A percentile compares a stretch with the other conserved stretches of the same genome.
phyloP scores from a whole-genome alignment of 495 filamentous ascomycete species.

The Niebla homalea region DNA sequence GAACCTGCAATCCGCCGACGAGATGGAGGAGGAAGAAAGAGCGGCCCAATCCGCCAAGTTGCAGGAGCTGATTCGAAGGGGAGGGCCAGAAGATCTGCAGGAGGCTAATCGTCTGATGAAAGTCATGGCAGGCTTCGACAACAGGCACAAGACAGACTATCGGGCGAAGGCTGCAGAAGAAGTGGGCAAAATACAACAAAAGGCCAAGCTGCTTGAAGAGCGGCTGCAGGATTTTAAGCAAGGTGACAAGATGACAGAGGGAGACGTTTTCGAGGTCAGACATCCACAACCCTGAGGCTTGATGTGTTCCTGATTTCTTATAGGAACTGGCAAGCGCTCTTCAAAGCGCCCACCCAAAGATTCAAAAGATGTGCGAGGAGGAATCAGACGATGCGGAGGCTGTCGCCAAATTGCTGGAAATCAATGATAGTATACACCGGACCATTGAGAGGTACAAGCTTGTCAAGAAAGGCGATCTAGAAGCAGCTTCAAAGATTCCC shows the following conservation, averaged over 20 bases:
- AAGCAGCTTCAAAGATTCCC: constrained; percentile 73
- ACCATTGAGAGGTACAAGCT: constrained; percentile 91
- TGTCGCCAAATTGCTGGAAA: constrained; percentile 86
- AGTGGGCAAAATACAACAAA: constrained; percentile 80
- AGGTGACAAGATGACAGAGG: constrained; percentile 72
- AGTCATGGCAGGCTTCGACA: constrained; percentile 95
- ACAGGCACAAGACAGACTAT: constrained; percentile 89
- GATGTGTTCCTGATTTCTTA: background rate
- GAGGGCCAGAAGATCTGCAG: constrained; percentile 80
- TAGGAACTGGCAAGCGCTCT: constrained; percentile 83
- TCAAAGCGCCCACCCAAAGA: constrained; percentile 92
- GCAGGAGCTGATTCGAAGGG: constrained; percentile 88
- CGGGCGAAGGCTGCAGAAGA: constrained; percentile 95
- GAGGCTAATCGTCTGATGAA: constrained; percentile 98
- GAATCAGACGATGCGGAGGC: constrained; percentile 94
- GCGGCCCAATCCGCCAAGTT: constrained; percentile 94
- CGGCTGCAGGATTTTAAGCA: constrained; percentile 73
- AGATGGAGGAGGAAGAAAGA: constrained; percentile 95
- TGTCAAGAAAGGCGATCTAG: constrained; percentile 83
- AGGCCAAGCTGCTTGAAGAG: constrained; percentile 83
- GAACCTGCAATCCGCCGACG: constrained; percentile 91
- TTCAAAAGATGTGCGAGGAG: constrained; percentile 98
- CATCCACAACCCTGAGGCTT: background rate
- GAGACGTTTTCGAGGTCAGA: constrained; percentile 76
- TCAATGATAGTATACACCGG: constrained; percentile 96